These are phyloP conservation scores for Nelumbo lutea DNA, from an alignment of 164 flowering plant genomes.

Conservation along the genomic window DNA sequence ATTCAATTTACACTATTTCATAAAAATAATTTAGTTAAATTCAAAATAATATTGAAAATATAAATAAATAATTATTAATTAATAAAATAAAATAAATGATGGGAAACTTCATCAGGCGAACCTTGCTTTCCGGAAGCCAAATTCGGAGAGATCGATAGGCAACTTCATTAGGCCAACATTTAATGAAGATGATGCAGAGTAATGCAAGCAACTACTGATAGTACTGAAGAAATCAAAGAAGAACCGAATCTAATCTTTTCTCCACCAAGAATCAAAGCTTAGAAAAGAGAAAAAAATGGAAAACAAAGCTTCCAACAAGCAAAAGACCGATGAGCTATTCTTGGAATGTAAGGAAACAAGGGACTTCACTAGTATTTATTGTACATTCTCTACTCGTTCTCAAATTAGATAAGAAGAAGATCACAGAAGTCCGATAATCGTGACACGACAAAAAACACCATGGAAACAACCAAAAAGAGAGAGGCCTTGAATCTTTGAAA, in stretches of 20 bases:
- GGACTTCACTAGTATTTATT: slow-evolving; percentile 39
- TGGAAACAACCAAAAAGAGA: slow-evolving; percentile 83
- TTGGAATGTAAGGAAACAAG: not conserved
- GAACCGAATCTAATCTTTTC: not conserved
- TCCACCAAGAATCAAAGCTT: not conserved
- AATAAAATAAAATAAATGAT: no score
- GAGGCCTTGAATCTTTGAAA: slow-evolving; percentile 56
- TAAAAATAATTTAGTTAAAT: no score
- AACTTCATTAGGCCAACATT: slow-evolving; percentile 74
- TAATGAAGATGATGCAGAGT: slow-evolving; percentile 33
- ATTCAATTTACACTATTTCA: no score
- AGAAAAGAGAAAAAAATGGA: not conserved
- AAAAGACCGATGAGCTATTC: not conserved
- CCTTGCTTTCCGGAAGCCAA: slow-evolving; percentile 70
- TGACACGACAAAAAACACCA: slow-evolving; percentile 62
- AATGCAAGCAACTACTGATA: not conserved
- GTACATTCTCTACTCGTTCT: slow-evolving; percentile 38
- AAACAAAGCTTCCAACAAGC: not conserved
- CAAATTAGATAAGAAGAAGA: slow-evolving; percentile 79
- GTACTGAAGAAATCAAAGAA: not conserved
- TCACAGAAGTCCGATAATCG: slow-evolving; percentile 88
- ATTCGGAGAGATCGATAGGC: slow-evolving; percentile 83
- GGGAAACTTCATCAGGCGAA: slow-evolving; percentile 24
- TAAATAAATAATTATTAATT: no score
- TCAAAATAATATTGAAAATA: no score